Percentiles rank a stretch among this genome's conserved stretches.
These are phyloP conservation scores for Pseudogymnoascus sp. DNA, from an alignment of 2,329 filamentous ascomycete species.

Conservation along the genomic window DNA sequence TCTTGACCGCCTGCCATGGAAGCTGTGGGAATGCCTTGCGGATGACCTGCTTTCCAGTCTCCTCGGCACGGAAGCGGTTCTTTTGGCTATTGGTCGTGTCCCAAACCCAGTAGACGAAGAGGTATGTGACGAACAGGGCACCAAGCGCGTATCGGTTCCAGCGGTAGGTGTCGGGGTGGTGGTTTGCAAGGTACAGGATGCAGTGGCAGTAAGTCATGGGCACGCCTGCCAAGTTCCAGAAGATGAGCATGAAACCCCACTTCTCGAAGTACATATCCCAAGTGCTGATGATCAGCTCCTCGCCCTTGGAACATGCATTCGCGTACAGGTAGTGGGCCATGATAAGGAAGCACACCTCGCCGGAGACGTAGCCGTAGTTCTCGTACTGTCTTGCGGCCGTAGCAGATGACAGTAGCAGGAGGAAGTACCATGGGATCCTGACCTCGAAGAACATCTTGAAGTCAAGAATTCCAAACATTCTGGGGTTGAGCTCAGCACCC, in stretches of 20 bases:
- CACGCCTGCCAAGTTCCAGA: constrained; percentile 92
- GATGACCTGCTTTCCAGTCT: constrained; percentile 61
- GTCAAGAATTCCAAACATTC: constrained; percentile 76
- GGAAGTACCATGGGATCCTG: constrained; percentile 84
- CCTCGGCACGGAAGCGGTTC: constrained; percentile 79
- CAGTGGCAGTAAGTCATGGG: constrained; percentile 90
- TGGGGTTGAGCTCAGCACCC: constrained; percentile 79
- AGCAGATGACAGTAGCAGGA: constrained; percentile 70
- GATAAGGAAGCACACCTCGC: constrained; percentile 76
- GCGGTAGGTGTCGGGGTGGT: constrained; percentile 67
- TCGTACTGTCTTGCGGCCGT: constrained; percentile 79
- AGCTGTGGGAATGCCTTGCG: constrained; percentile 83
- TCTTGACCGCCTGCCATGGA: constrained; percentile 77
- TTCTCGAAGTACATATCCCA: constrained; percentile 98
- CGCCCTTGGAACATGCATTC: constrained; percentile 85
- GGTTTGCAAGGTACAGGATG: constrained; percentile 82
- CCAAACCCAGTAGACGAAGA: constrained; percentile 86
- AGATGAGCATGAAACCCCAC: constrained; percentile 95
- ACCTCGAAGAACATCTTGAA: constrained; percentile 97
- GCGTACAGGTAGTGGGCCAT: constrained; percentile 90
- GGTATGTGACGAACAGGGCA: constrained; percentile 61
- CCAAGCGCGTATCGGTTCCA: constrained; percentile 65
- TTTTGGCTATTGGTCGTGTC: constrained; percentile 90
- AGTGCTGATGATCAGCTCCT: constrained; percentile 82
- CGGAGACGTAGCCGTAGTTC: constrained; percentile 74